Evolutionary conservation across 208 protist genomes (phyloP).

Genomic region (Trypanosoma vivax): DNA sequence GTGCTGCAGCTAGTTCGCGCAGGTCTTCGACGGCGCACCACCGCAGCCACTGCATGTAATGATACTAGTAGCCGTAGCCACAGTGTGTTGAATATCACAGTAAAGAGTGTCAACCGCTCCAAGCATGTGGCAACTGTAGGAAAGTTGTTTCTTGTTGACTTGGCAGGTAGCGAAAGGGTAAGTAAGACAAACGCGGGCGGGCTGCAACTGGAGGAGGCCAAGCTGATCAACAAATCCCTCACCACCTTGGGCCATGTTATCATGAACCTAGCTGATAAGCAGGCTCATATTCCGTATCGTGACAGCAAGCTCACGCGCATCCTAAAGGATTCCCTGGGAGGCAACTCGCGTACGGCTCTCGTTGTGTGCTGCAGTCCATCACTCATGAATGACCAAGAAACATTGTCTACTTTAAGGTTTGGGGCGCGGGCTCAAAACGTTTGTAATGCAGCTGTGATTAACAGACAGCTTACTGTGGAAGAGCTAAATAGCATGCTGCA

Average conservation of each 20-base stretch:
- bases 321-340: conserved; percentile 83
- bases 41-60: conserved; percentile 85
- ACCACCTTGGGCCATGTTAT: conserved; percentile 85
- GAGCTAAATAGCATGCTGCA: conserved; percentile 73
- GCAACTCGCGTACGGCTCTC: conserved; percentile 86
- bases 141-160: conserved; percentile 87
- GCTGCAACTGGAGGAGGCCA: conserved; percentile 87
- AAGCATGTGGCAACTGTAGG: conserved; percentile 66
- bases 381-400: conserved; percentile 75
- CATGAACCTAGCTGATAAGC: conserved; percentile 61
- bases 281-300: conserved; percentile 75
- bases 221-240: conserved; percentile 90
- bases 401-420: conserved; percentile 86
- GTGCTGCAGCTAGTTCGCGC: conserved; percentile 73
- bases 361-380: conserved; percentile 85
- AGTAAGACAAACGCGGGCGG: conserved; percentile 75
- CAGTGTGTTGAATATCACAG: conserved; percentile 74
- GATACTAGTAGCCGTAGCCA: conserved; percentile 82
- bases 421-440: conserved; percentile 81
- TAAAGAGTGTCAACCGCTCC: conserved; percentile 51
- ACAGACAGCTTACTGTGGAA: conserved; percentile 62
- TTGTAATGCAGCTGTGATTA: conserved; percentile 74
- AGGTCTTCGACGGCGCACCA: conserved; percentile 66
- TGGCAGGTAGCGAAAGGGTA: conserved; percentile 88
- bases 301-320: conserved; percentile 86